Base-by-base conservation (phyloP, 1,284 basidiomycete species). In the Cryptococcus hybrid region DNA sequence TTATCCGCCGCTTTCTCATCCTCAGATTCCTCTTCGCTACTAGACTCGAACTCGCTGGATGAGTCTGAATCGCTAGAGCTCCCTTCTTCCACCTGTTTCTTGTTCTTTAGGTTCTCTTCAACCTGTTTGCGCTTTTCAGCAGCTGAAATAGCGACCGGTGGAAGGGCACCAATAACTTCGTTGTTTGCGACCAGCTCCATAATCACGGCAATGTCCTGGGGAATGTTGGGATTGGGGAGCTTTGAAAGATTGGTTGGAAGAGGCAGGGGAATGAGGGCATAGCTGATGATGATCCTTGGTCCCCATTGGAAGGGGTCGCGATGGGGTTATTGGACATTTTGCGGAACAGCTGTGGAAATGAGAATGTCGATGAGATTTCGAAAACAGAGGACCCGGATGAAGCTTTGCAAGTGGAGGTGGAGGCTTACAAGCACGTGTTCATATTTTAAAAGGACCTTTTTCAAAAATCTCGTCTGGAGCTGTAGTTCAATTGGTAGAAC, bases 161-260 rank as follows among this genome's bases (percentile, higher is more conserved):
- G 74, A 9, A 74, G 51, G 1, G 67, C 57, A 3, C 74, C 73
- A 24, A 74, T 71, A 6, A 73, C 74, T 39, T 69, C 62, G 39
- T 73, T 64, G n/a, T 56, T 57, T 11, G 63, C 65, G 0, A 77
- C 74, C 63, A 77, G 69, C 50, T 72, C 66, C 62, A 69, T 67
- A 55, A 77, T 77, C 30, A 70, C 52, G 12, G 66, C 63, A 8
- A 77, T 54, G 62, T 77, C 76, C 59, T 73, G 69, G 2, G 71
- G 70, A 8, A 73, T 62, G 3, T 57, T 40, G 0, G 63, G 65
- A 35, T 69, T 63, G 3, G 62, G 12, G 68, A 65, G 54, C 50
- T 62, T 64, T 61, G 67, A 69, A n/a, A n/a, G n/a, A n/a, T n/a
- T n/a, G 2, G 59, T 30, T 12, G 57, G 3, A 36, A n/a, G 24